Conservation (phyloP, 169 alveolate species). For the Plasmodium vinckei region DNA sequence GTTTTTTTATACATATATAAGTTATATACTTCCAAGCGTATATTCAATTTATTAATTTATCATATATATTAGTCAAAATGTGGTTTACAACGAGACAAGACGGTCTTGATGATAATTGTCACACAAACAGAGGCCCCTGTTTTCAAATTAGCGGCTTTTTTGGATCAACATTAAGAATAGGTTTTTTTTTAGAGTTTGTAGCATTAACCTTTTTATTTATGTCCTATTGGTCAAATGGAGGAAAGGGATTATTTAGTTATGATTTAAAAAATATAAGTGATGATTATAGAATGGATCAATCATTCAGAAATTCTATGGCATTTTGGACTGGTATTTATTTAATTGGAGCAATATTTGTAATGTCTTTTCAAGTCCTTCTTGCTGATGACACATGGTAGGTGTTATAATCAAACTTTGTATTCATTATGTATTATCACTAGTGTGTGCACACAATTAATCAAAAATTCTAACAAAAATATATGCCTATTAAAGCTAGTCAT, state of each 20-base stretch:
- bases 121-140: slow-evolving; percentile 90
- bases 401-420: background rate
- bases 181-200: slow-evolving; percentile 87
- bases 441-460: background rate
- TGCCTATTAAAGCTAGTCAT: too few species aligned
- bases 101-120: slow-evolving; percentile 90
- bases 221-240: slow-evolving; percentile 88
- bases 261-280: slow-evolving; percentile 89
- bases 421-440: background rate
- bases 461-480: background rate
- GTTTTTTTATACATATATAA: background rate
- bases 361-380: slow-evolving; percentile 92
- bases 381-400: slow-evolving; percentile 93
- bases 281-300: slow-evolving; percentile 86
- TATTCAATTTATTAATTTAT: background rate
- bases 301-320: slow-evolving; percentile 84
- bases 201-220: slow-evolving; percentile 87
- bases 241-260: slow-evolving; percentile 90
- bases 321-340: slow-evolving; percentile 87
- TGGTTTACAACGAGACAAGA: slow-evolving; percentile 92
- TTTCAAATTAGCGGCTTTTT: slow-evolving; percentile 85
- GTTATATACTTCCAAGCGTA: background rate
- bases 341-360: slow-evolving; percentile 89
- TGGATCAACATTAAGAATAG: slow-evolving; percentile 85
- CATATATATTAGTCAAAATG: slow-evolving; percentile 76